Conservation (phyloP, 1,284 basidiomycete species). For the Coniferiporia weirii region DNA sequence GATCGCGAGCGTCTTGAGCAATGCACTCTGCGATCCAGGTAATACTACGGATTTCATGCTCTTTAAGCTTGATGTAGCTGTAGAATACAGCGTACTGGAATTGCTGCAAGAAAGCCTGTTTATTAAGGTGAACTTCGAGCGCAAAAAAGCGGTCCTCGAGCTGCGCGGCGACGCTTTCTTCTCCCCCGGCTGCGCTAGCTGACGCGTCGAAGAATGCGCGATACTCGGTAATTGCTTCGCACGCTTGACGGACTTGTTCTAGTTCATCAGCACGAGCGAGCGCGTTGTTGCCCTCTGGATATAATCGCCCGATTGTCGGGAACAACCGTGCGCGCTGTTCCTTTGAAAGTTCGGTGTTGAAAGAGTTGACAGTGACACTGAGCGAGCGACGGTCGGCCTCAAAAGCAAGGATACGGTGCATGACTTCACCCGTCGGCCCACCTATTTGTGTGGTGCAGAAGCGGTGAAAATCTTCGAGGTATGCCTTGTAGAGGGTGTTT, state of each 20-base stretch:
- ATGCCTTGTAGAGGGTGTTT: slow-evolving; percentile 99
- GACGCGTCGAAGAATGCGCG: slow-evolving; percentile 81
- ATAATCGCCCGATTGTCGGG: slow-evolving; percentile 90
- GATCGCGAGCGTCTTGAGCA: slow-evolving; percentile 88
- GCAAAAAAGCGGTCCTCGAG: slow-evolving; percentile 97
- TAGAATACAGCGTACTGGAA: slow-evolving; percentile 94
- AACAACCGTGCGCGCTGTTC: slow-evolving; percentile 96
- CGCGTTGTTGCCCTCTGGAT: slow-evolving; percentile 93
- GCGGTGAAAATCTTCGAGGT: slow-evolving; percentile 94
- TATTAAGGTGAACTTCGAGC: slow-evolving; percentile 91
- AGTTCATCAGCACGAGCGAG: slow-evolving; percentile 94
- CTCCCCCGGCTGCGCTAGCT: slow-evolving; percentile 27
- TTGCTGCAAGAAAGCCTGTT: slow-evolving; percentile 90
- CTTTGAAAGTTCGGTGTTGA: slow-evolving; percentile 92
- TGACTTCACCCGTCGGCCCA: slow-evolving; percentile 82
- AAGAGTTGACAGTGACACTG: slow-evolving; percentile 99
- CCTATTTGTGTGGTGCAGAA: slow-evolving; percentile 75
- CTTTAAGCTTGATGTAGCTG: slow-evolving; percentile 94
- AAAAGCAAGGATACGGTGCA: slow-evolving; percentile 87
- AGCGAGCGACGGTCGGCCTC: slow-evolving; percentile 96
- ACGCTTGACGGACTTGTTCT: slow-evolving; percentile 86
- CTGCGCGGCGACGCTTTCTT: slow-evolving; percentile 48
- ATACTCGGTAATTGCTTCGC: slow-evolving; percentile 89
- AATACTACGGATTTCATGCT: slow-evolving; percentile 96
- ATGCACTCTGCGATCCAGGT: slow-evolving; percentile 99